A percentile compares a stretch with the other conserved stretches of the same genome.
phyloP scores from a whole-genome alignment of 1,284 basidiomycete species.

The Marasmius sp. region DNA sequence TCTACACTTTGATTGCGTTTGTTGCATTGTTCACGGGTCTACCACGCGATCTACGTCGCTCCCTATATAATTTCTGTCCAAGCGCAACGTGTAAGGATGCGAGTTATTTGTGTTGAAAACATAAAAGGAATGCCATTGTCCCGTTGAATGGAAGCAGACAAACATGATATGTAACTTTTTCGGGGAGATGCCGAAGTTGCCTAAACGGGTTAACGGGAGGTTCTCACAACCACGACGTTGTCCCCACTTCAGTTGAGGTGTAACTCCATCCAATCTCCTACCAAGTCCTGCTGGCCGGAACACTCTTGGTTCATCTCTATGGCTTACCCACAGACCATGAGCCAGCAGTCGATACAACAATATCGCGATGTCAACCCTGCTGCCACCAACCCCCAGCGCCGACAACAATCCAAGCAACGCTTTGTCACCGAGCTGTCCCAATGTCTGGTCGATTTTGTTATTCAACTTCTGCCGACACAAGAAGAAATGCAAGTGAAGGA shows the following conservation, averaged over 20 bases:
- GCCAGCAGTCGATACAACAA: constrained; percentile 33
- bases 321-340: constrained; percentile 40
- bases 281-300: constrained; percentile 12
- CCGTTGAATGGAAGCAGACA: too few species aligned
- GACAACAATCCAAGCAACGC: constrained; percentile 47
- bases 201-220: background rate
- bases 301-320: constrained; percentile 18
- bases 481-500: constrained; percentile 95
- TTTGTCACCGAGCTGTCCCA: constrained; percentile 71
- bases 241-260: background rate
- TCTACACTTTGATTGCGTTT: too few species aligned
- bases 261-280: constrained; percentile 2
- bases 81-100: too few species aligned
- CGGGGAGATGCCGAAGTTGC: background rate
- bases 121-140: too few species aligned
- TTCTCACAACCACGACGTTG: background rate
- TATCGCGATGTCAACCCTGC: constrained; percentile 29
- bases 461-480: constrained; percentile 84
- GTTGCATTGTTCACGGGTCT: too few species aligned
- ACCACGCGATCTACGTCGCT: too few species aligned
- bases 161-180: background rate
- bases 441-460: constrained; percentile 81
- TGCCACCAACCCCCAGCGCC: constrained; percentile 19
- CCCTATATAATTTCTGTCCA: too few species aligned
- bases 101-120: too few species aligned